These are phyloP conservation scores for Phlebiopsis flavidoalba DNA, from an alignment of 768 basidiomycete species.

Conservation along the genomic window DNA sequence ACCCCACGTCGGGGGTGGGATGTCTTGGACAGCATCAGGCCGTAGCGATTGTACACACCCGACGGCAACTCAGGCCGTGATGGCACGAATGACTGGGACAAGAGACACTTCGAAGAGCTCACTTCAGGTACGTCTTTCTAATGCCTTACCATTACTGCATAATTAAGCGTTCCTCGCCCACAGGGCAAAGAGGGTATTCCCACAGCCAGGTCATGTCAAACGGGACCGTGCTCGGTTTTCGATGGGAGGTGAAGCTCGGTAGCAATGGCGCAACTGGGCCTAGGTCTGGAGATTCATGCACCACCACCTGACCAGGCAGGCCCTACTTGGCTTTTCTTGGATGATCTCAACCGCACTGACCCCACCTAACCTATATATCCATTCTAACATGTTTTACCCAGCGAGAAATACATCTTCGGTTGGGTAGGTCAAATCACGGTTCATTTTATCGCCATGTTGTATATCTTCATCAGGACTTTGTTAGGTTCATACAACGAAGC, in stretches of 20 bases:
- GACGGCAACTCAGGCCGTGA: conserved; percentile 61
- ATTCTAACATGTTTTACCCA: conserved; percentile 65
- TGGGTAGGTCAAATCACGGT: too few species aligned
- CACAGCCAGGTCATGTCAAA: conserved; percentile 61
- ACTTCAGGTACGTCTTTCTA: conserved; percentile 48
- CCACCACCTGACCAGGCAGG: conserved; percentile 52
- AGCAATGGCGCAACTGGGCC: conserved; percentile 64
- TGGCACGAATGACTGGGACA: conserved; percentile 77
- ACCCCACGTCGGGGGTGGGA: conserved; percentile 72
- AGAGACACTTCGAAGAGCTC: conserved; percentile 51
- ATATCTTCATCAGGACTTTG: background rate
- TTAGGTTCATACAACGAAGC: conserved; percentile 82
- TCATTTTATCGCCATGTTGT: too few species aligned
- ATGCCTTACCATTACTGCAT: background rate
- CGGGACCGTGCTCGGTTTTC: conserved; percentile 68
- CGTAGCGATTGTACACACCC: conserved; percentile 67
- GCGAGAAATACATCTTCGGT: conserved; percentile 61
- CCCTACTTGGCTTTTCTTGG: conserved; percentile 51
- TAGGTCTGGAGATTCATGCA: conserved; percentile 67
- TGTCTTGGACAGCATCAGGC: conserved; percentile 64
- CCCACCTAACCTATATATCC: conserved; percentile 82
- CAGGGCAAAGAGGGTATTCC: conserved; percentile 74
- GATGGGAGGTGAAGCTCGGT: conserved; percentile 70
- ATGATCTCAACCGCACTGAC: conserved; percentile 67
- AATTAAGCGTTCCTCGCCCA: background rate